Conservation (phyloP, 129 eudicot species). For the Helianthus tuberosus region DNA sequence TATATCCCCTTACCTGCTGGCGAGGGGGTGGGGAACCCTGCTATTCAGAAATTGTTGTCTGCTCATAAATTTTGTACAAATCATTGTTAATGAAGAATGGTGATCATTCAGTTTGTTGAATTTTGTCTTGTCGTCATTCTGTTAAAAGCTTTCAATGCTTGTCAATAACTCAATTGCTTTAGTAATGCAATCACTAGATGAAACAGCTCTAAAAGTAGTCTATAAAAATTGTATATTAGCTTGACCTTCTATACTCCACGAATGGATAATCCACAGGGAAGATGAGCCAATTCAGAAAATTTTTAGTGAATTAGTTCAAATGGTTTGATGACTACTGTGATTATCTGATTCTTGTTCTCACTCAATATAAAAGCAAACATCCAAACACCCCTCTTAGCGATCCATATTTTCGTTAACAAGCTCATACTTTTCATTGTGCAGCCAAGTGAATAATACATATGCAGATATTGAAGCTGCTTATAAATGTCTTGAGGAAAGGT, state of each 20-base stretch:
- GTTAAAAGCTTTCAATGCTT: background rate
- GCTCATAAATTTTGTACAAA: no score
- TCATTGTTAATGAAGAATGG: no score
- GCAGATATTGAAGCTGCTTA: constrained; percentile 97
- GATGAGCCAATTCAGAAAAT: constrained; percentile 41
- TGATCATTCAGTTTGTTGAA: no score
- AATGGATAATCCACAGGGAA: constrained; percentile 93
- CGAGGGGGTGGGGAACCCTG: no score
- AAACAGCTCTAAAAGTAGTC: background rate
- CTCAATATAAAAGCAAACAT: background rate
- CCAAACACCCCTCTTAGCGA: background rate
- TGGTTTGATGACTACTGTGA: no score
- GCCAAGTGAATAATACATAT: constrained; percentile 97
- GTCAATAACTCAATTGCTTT: background rate
- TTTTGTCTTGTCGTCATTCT: background rate
- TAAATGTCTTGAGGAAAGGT: constrained; percentile 83
- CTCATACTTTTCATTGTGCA: constrained; percentile 45
- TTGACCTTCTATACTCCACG: constrained; percentile 52
- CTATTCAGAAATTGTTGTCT: no score
- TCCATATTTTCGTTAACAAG: constrained; percentile 14
- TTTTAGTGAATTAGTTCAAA: no score
- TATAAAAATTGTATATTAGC: background rate
- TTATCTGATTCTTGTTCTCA: background rate
- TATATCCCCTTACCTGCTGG: no score
- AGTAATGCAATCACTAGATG: background rate